Percentiles rank a stretch among this genome's conserved stretches.
Conservation (phyloP, 371 early-diverging fungal genomes). For the Saksenaea oblongispora region DNA sequence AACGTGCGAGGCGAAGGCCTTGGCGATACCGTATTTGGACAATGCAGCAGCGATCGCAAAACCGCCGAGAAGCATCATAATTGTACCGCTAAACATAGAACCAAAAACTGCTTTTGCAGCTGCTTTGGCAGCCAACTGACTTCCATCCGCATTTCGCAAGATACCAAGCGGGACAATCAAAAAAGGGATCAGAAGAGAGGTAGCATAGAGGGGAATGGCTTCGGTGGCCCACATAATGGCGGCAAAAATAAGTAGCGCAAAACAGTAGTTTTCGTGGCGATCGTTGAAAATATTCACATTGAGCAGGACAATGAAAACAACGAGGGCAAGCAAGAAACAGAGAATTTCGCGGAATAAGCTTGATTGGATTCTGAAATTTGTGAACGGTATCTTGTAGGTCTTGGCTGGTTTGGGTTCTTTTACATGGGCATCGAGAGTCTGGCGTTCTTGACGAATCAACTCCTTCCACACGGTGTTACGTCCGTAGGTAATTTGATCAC, state of each 20-base stretch:
- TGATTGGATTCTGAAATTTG: constrained; percentile 18
- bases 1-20: constrained; percentile 73
- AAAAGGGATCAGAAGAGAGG: constrained; percentile 73
- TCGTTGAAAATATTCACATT: constrained; percentile 58
- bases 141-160: constrained; percentile 55
- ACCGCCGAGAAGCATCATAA: constrained; percentile 94
- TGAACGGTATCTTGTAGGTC: constrained; percentile 45
- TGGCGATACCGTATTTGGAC: constrained; percentile 66
- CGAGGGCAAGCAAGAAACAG: constrained; percentile 49
- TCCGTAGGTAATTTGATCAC: constrained; percentile 76
- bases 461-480: constrained; percentile 85
- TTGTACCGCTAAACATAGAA: constrained; percentile 93
- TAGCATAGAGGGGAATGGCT: constrained; percentile 82
- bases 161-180: constrained; percentile 72
- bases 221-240: constrained; percentile 77
- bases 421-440: constrained; percentile 52
- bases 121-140: constrained; percentile 59
- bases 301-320: constrained; percentile 58
- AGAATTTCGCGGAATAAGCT: constrained; percentile 27
- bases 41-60: constrained; percentile 85
- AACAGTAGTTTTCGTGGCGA: constrained; percentile 66
- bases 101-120: constrained; percentile 84
- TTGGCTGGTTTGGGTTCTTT: constrained; percentile 48
- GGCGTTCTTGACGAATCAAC: constrained; percentile 75
- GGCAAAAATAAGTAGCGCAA: constrained; percentile 66